These are phyloP conservation scores for Potentilla sterilis DNA, from an alignment of 306 rosid species.

Conservation along the genomic window DNA sequence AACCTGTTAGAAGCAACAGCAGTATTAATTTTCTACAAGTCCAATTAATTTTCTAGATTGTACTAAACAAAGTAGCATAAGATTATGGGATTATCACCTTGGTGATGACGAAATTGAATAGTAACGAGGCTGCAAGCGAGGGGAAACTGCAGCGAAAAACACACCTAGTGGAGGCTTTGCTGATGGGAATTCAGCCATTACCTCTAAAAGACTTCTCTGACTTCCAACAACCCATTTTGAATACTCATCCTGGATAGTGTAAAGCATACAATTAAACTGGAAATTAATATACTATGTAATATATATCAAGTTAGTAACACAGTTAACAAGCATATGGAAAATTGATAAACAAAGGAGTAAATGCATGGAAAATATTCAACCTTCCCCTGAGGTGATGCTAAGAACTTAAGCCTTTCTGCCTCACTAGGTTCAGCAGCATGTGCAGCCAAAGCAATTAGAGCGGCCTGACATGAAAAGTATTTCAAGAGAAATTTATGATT, in stretches of 20 bases:
- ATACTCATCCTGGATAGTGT: constrained; percentile 73
- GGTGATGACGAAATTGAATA: constrained; percentile 98
- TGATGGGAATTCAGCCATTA: constrained; percentile 91
- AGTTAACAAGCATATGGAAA: not conserved
- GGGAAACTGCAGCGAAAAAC: constrained; percentile 88
- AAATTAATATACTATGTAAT: not conserved
- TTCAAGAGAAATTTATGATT: constrained; percentile 1
- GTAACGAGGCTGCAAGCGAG: constrained; percentile 91
- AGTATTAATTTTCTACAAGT: constrained; percentile 6
- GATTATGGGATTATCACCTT: constrained; percentile 41
- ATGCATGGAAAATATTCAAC: constrained; percentile 32
- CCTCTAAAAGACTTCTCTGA: constrained; percentile 92
- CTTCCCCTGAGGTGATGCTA: constrained; percentile 91
- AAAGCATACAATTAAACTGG: constrained; percentile 4
- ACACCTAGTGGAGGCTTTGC: constrained; percentile 93
- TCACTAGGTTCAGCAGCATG: constrained; percentile 77
- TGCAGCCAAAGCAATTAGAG: constrained; percentile 81
- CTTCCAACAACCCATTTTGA: constrained; percentile 85
- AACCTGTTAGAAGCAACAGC: constrained; percentile 44
- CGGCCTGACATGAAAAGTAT: constrained; percentile 54
- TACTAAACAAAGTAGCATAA: not conserved
- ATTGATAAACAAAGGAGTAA: constrained; percentile 12
- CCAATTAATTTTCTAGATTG: not conserved
- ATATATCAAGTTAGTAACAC: not conserved
- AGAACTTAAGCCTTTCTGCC: constrained; percentile 72